Base-by-base conservation (phyloP, 2,329 filamentous ascomycete genomes). In the Cryphonectria parasitica region DNA sequence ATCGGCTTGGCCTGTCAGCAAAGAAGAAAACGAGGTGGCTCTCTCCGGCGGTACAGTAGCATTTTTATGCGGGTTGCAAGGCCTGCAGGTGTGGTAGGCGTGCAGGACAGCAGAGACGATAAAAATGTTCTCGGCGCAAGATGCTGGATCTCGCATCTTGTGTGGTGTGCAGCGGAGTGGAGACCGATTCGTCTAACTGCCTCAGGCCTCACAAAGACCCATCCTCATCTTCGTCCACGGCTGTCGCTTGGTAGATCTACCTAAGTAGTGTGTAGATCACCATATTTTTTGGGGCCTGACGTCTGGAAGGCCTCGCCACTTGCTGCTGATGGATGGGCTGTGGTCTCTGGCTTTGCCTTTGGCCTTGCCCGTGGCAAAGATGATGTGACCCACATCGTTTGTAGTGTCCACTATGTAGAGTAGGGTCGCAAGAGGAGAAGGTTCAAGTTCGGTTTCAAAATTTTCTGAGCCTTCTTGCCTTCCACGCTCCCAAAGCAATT, bases 211-310 rank as follows among this genome's bases (percentile, higher is more conserved):
- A 17, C 15, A 22, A 36, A 15, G 56, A 28, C 25, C 56, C 28
- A 60, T 60, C 17, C 31, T 60, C 56, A 60, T 60, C 56, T 60
- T 31, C 7, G 15, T 19, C 13, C 54, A 34, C 25, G 54, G 54
- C 25, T 31, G 25, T 31, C 54, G 54, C 54, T 39, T n/a, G 64
- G 64, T 54, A 54, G 64, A 66, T 66, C 64, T 58, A 13, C 54
- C 17, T 8, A 3, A 3, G 52, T 28, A 56, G 52, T 13, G n/a
- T 58, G 54, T 15, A 25, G 64, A 66, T 66, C 64, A 49, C 34
- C 49, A 31, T 66, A 22, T 25, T 56, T n/a, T 45, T 36, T 22
- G 28, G 25, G 13, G 25, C 52, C 31, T 41, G 36, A 39, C 36
- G 19, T 41, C 60, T 41, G 13, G 17, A 34, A 19, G 41, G 52